These are phyloP conservation scores for Acorus calamus DNA, from an alignment of 106 monocot species.

Conservation along the genomic window DNA sequence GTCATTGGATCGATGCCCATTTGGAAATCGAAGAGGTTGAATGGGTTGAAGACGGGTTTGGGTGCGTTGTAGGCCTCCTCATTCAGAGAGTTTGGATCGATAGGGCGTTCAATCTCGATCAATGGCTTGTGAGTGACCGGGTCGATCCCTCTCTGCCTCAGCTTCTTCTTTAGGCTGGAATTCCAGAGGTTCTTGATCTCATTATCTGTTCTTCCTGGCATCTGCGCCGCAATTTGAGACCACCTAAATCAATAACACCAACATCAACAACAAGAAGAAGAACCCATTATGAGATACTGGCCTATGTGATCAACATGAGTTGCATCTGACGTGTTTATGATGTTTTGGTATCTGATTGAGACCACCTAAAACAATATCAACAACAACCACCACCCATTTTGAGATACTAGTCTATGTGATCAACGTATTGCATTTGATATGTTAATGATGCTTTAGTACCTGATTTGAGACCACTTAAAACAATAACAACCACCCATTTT, in stretches of 20 bases:
- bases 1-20: constrained; percentile 1
- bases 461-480: constrained; percentile 30
- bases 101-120: not conserved
- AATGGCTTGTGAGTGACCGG: constrained; percentile 42
- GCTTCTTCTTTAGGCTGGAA: constrained; percentile 50
- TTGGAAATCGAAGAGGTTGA: constrained; percentile 12
- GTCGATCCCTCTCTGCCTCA: constrained; percentile 39
- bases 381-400: too few species aligned
- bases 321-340: too few species aligned
- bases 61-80: too few species aligned
- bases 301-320: too few species aligned
- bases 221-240: constrained; percentile 31
- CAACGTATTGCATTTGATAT: not conserved
- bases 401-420: not conserved
- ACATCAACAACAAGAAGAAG: too few species aligned
- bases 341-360: too few species aligned
- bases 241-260: too few species aligned
- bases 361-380: too few species aligned
- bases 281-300: too few species aligned
- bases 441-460: not conserved
- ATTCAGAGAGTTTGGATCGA: not conserved
- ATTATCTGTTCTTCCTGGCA: constrained; percentile 48
- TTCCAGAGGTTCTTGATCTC: constrained; percentile 64
- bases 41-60: constrained; percentile 27
- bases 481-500: too few species aligned